phyloP scores from a whole-genome alignment of 768 basidiomycete species.

The Imleria badia region DNA sequence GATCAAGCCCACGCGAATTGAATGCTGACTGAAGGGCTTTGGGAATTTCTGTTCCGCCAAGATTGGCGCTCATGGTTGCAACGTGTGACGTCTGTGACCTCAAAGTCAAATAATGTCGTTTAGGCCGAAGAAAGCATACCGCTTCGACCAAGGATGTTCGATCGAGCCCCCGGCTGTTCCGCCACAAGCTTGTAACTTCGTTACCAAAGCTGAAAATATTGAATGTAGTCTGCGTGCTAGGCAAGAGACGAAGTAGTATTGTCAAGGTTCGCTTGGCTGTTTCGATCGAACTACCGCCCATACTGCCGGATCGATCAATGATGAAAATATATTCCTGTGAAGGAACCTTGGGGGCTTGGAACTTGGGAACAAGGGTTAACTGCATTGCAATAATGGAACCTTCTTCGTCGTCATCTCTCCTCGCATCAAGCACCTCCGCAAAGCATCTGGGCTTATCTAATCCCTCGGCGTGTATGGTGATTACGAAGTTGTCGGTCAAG shows the following conservation, averaged over 20 bases:
- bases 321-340: conserved; percentile 61
- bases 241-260: conserved; percentile 51
- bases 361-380: conserved; percentile 54
- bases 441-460: conserved; percentile 58
- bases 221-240: conserved; percentile 42
- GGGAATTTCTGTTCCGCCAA: conserved; percentile 53
- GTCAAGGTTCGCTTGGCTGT: conserved; percentile 48
- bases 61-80: conserved; percentile 39
- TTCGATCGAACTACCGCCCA: conserved; percentile 42
- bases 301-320: conserved; percentile 59
- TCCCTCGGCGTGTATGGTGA: conserved; percentile 47
- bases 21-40: conserved; percentile 42
- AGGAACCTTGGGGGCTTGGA: conserved; percentile 40
- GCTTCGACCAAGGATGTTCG: conserved; percentile 34
- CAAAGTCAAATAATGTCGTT: conserved; percentile 5
- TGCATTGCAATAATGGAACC: conserved; percentile 47
- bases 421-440: conserved; percentile 41
- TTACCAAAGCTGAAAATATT: conserved; percentile 60
- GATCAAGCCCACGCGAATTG: conserved; percentile 28
- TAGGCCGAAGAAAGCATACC: conserved; percentile 23
- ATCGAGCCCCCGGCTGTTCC: conserved; percentile 32
- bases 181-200: conserved; percentile 34
- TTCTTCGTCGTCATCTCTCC: conserved; percentile 1
- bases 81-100: conserved; percentile 40
- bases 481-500: conserved; percentile 50